phyloP scores from a whole-genome alignment of 805 yeast genomes.

The Saturnispora hagleri region DNA sequence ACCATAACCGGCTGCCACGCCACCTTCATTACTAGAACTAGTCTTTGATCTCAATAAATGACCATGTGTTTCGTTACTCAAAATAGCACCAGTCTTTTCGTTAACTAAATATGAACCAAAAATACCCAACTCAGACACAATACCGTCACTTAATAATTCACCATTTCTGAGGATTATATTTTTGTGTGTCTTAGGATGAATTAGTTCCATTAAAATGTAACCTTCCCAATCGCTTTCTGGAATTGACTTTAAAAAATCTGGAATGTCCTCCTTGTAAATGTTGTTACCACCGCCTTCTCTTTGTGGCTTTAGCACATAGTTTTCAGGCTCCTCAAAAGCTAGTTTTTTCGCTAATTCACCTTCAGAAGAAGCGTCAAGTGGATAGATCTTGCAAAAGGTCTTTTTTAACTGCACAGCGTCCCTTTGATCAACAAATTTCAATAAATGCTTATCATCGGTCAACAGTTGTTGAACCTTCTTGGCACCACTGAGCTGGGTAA shows the following conservation, averaged over 20 bases:
- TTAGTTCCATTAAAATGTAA: slow-evolving; percentile 89
- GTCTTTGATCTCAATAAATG: slow-evolving; percentile 85
- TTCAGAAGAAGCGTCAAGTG: slow-evolving; percentile 61
- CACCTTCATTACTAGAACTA: slow-evolving; percentile 88
- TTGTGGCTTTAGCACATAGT: slow-evolving; percentile 89
- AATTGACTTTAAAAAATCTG: slow-evolving; percentile 50
- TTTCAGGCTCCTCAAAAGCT: slow-evolving; percentile 59
- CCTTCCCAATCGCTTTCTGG: slow-evolving; percentile 77
- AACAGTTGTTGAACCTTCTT: slow-evolving; percentile 89
- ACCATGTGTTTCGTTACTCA: slow-evolving; percentile 65
- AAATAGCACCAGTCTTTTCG: slow-evolving; percentile 44
- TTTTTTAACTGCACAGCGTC: slow-evolving; percentile 22
- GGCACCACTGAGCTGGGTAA: slow-evolving; percentile 87
- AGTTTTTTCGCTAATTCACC: slow-evolving; percentile 57
- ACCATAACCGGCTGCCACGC: slow-evolving; percentile 98
- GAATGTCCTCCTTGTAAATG: slow-evolving; percentile 79
- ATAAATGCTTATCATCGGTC: slow-evolving; percentile 44
- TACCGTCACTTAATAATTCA: slow-evolving; percentile 54
- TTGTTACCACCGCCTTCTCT: slow-evolving; percentile 99
- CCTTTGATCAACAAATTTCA: slow-evolving; percentile 28
- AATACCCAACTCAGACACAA: slow-evolving; percentile 84
- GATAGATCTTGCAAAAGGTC: slow-evolving; percentile 83
- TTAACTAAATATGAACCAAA: slow-evolving; percentile 80
- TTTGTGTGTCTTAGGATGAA: slow-evolving; percentile 59
- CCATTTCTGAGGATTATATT: slow-evolving; percentile 69